A percentile compares a stretch with the other conserved stretches of the same genome.
These are phyloP conservation scores for Pleurotus sapidus DNA, from an alignment of 768 basidiomycete genomes.

Conservation along the genomic window DNA sequence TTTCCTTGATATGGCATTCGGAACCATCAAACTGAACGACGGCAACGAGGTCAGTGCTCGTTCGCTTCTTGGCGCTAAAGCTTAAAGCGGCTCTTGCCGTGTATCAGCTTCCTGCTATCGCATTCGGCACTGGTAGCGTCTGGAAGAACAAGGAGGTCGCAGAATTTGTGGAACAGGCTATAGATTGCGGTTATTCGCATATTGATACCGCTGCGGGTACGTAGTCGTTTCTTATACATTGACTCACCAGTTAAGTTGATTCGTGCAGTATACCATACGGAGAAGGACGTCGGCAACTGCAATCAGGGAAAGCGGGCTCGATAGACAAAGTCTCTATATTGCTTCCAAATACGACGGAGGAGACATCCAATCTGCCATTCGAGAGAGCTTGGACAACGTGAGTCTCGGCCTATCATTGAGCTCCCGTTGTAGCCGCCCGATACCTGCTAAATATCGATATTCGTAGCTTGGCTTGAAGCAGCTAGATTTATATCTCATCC, in stretches of 20 bases:
- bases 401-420: constrained; percentile 8
- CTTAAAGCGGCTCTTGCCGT: not conserved
- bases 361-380: constrained; percentile 37
- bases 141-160: constrained; percentile 47
- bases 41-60: constrained; percentile 25
- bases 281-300: constrained; percentile 34
- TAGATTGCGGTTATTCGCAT: constrained; percentile 60
- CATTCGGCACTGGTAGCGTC: constrained; percentile 57
- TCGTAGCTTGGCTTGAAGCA: constrained; percentile 55
- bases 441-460: too few relatives aligned
- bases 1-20: constrained; percentile 37
- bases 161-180: constrained; percentile 51
- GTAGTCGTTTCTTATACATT: not conserved
- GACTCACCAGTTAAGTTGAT: not conserved
- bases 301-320: constrained; percentile 44
- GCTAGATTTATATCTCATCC: constrained; percentile 73
- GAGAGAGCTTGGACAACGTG: constrained; percentile 50
- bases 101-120: constrained; percentile 50
- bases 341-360: constrained; percentile 53
- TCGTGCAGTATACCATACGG: constrained; percentile 33
- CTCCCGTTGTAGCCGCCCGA: not conserved
- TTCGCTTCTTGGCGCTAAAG: not conserved
- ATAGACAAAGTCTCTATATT: constrained; percentile 43
- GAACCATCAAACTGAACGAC: constrained; percentile 35
- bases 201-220: constrained; percentile 23